Evolutionary conservation across 495 filamentous ascomycete genomes (phyloP).

Genomic region (Penicillium daleae): DNA sequence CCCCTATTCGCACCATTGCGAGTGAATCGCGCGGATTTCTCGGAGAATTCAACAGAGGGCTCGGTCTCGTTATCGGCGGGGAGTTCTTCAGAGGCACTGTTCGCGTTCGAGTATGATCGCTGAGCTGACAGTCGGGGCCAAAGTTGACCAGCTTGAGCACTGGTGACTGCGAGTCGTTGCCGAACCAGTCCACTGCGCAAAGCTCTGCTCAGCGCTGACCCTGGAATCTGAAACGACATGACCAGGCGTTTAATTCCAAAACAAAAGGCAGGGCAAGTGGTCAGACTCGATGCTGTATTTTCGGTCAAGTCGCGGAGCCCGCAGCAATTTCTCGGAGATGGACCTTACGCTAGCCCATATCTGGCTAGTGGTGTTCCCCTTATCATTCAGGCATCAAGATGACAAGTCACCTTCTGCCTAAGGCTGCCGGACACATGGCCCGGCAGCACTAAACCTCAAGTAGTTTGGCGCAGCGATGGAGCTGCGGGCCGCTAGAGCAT

Average conservation of each 20-base stretch:
- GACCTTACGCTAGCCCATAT: constrained; percentile 15
- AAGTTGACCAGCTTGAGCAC: neutral
- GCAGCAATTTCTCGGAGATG: constrained; percentile 26
- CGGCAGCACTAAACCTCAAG: constrained; percentile 24
- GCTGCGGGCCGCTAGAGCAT: constrained; percentile 26
- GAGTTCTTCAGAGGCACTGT: neutral
- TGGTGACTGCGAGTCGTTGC: constrained; percentile 15
- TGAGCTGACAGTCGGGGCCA: neutral
- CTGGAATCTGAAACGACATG: constrained; percentile 25
- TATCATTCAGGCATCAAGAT: constrained; percentile 12
- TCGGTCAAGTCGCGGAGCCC: constrained; percentile 13
- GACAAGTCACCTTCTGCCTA: neutral
- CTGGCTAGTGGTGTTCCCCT: constrained; percentile 15
- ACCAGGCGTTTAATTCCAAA: constrained; percentile 5
- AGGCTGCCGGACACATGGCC: constrained; percentile 18
- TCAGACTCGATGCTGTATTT: neutral
- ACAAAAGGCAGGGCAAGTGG: neutral
- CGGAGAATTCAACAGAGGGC: neutral
- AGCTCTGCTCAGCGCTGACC: constrained; percentile 30
- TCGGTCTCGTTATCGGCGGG: constrained; percentile 2
- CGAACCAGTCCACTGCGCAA: constrained; percentile 28
- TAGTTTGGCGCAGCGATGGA: constrained; percentile 22
- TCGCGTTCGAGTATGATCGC: constrained; percentile 11
- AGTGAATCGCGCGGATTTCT: neutral
- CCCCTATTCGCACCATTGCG: constrained; percentile 5